phyloP scores from a whole-genome alignment of 345 rosid species.

The Hirschfeldia incana region DNA sequence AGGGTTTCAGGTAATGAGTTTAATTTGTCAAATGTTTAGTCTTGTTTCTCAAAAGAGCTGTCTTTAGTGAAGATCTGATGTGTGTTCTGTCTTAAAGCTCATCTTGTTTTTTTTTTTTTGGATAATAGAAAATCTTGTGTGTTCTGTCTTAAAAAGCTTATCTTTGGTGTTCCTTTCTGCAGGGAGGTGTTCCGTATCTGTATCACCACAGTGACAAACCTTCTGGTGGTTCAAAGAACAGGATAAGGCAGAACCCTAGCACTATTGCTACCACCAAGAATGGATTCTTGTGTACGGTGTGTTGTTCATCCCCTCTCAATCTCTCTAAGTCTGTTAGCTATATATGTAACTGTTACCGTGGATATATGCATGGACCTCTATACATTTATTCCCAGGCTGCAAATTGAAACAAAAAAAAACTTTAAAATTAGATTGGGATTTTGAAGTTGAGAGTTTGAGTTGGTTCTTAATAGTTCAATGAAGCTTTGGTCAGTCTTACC shows the following conservation, averaged over 20 bases:
- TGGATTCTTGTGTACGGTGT: conserved; percentile 44
- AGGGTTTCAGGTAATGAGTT: conserved; percentile 63
- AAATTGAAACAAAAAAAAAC: conserved; percentile 41
- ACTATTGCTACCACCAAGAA: conserved; percentile 35
- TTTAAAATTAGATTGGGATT: conserved; percentile 39
- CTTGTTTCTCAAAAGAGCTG: neutral
- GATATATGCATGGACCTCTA: neutral
- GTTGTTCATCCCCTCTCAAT: conserved; percentile 8
- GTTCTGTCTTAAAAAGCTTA: neutral
- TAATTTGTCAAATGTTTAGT: neutral
- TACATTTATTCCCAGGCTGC: conserved; percentile 21
- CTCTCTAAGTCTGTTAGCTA: neutral
- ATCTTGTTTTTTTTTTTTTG: neutral
- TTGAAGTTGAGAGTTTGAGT: neutral
- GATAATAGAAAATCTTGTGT: neutral
- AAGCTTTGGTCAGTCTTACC: conserved; percentile 13
- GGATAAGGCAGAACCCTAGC: conserved; percentile 36
- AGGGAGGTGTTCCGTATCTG: conserved; percentile 38
- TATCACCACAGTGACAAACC: conserved; percentile 39
- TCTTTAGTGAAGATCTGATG: conserved; percentile 10
- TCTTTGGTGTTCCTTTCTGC: conserved; percentile 11
- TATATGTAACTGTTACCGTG: neutral
- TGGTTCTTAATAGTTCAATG: conserved; percentile 6
- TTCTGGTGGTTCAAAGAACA: conserved; percentile 23
- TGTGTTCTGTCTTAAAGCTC: neutral